Conservation (phyloP, 2,329 filamentous ascomycete genomes). For the Cryphonectria parasitica region DNA sequence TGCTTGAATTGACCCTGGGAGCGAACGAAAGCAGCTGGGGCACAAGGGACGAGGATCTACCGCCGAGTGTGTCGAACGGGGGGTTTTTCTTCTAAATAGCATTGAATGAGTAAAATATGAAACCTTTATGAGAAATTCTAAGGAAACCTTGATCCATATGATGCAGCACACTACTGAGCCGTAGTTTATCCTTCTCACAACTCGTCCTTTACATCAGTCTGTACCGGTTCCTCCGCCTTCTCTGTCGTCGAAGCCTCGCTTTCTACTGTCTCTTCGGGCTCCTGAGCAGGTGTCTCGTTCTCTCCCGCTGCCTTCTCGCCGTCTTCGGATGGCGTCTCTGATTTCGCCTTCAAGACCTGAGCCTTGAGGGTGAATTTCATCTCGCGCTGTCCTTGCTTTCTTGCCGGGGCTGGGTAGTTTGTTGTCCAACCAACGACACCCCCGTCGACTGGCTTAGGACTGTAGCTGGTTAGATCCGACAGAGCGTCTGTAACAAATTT, state of each 20-base stretch:
- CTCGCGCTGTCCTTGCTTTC: slow-evolving; percentile 33
- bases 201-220: slow-evolving; percentile 26
- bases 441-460: slow-evolving; percentile 32
- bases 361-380: slow-evolving; percentile 44
- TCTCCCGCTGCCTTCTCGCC: neutral
- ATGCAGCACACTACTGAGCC: neutral
- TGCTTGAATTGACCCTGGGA: slow-evolving; percentile 59
- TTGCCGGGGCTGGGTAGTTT: slow-evolving; percentile 37
- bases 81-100: slow-evolving; percentile 15
- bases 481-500: slow-evolving; percentile 32
- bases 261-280: neutral
- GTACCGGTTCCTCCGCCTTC: slow-evolving; percentile 10
- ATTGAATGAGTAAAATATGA: too few species aligned
- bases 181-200: slow-evolving; percentile 9
- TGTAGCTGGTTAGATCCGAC: slow-evolving; percentile 36
- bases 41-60: slow-evolving; percentile 51
- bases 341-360: slow-evolving; percentile 39
- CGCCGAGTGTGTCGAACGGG: slow-evolving; percentile 46
- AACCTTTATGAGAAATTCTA: neutral
- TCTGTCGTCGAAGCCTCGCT: neutral
- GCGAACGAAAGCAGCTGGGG: slow-evolving; percentile 58
- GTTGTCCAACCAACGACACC: slow-evolving; percentile 38
- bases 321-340: neutral
- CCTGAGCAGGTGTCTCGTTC: neutral
- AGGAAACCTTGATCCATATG: neutral